phyloP scores from a whole-genome alignment of 805 yeast genomes.

The Teunomyces lycoperdinae region DNA sequence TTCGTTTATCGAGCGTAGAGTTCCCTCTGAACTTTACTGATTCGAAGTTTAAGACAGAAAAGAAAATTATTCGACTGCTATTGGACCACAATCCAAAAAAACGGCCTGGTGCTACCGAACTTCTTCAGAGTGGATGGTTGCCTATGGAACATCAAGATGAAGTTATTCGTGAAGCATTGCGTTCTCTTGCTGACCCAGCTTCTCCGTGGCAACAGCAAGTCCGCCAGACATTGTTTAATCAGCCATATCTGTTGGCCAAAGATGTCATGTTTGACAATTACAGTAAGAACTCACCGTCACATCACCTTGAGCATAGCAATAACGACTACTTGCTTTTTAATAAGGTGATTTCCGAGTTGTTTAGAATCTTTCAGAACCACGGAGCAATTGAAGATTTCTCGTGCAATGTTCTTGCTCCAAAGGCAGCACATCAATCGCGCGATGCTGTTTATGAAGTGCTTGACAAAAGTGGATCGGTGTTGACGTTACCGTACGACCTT shows the following conservation, averaged over 20 bases:
- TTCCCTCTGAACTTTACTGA: slow-evolving; percentile 71
- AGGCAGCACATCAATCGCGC: slow-evolving; percentile 61
- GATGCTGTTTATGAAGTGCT: slow-evolving; percentile 75
- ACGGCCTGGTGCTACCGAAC: slow-evolving; percentile 76
- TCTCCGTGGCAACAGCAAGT: slow-evolving; percentile 96
- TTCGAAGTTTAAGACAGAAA: slow-evolving; percentile 53
- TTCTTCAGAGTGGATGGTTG: slow-evolving; percentile 76
- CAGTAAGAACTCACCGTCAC: slow-evolving; percentile 22
- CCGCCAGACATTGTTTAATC: slow-evolving; percentile 78
- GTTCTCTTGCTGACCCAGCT: slow-evolving; percentile 81
- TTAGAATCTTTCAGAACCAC: slow-evolving; percentile 66
- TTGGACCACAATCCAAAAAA: slow-evolving; percentile 74
- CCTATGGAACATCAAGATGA: slow-evolving; percentile 91
- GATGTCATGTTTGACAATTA: slow-evolving; percentile 75
- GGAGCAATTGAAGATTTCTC: slow-evolving; percentile 83
- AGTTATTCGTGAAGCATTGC: slow-evolving; percentile 81
- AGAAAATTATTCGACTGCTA: slow-evolving; percentile 61
- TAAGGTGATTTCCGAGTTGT: slow-evolving; percentile 58
- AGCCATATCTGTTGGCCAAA: slow-evolving; percentile 79
- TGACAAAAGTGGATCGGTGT: slow-evolving; percentile 82
- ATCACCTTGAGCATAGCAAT: slow-evolving; percentile 24
- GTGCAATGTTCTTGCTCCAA: slow-evolving; percentile 70
- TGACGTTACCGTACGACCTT: slow-evolving; percentile 86
- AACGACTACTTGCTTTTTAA: slow-evolving; percentile 55
- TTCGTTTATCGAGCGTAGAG: slow-evolving; percentile 57